Evolutionary conservation across 495 filamentous ascomycete genomes (phyloP).

Genomic region (Xylaria curta): DNA sequence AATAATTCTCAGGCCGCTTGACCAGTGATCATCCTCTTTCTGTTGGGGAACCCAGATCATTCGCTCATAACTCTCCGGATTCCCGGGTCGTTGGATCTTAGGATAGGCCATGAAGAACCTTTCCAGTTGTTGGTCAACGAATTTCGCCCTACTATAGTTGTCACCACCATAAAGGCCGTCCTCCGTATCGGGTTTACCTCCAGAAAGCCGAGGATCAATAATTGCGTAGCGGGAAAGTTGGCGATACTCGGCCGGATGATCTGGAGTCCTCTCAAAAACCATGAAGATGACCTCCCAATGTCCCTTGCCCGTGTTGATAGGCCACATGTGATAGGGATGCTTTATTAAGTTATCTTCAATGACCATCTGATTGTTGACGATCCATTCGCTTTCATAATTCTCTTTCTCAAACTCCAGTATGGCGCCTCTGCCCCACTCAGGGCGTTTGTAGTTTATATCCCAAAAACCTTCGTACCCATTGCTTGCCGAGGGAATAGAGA

Average conservation of each 20-base stretch:
- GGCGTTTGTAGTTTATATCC: background rate
- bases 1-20: background rate
- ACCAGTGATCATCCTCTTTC: background rate
- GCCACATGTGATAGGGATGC: background rate
- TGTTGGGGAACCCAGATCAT: conserved; percentile 4
- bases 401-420: background rate
- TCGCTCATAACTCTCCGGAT: background rate
- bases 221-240: background rate
- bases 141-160: no score
- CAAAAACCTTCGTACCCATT: background rate
- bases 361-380: background rate
- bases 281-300: conserved; percentile 11
- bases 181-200: background rate
- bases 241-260: background rate
- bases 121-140: no score
- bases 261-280: background rate
- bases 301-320: background rate
- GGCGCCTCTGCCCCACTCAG: background rate
- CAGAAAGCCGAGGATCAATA: background rate
- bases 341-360: background rate
- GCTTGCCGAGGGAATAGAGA: background rate
- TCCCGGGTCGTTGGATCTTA: background rate
- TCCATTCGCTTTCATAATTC: background rate
- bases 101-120: background rate
- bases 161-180: background rate